phyloP scores from a whole-genome alignment of 2,329 filamentous ascomycete species.

The Aspergillus oerlinghausenensis region DNA sequence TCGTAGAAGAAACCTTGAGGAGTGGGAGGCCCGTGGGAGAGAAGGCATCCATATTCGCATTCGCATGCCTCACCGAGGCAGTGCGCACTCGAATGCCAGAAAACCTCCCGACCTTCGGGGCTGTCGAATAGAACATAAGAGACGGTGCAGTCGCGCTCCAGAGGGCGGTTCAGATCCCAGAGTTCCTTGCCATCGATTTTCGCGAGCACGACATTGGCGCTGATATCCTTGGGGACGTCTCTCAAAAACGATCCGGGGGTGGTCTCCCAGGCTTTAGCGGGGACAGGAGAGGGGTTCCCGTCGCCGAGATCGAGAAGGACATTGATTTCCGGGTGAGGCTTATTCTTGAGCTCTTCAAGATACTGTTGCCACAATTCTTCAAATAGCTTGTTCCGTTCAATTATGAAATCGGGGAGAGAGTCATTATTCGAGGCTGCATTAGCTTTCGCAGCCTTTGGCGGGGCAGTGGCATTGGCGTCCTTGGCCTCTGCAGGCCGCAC shows the following conservation, averaged over 20 bases:
- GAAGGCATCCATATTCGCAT: conserved; percentile 80
- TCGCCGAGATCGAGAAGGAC: conserved; percentile 45
- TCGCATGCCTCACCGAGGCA: conserved; percentile 94
- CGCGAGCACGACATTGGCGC: conserved; percentile 80
- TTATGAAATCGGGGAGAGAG: conserved; percentile 67
- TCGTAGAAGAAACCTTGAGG: conserved; percentile 96
- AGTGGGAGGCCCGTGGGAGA: conserved; percentile 90
- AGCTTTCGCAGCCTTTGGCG: conserved; percentile 30
- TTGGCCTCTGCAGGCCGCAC: conserved; percentile 30
- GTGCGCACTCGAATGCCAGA: conserved; percentile 96
- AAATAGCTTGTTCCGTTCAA: conserved; percentile 80
- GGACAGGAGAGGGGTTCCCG: conserved; percentile 36
- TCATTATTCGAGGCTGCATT: conserved; percentile 23
- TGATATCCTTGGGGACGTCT: conserved; percentile 77
- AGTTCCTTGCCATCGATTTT: conserved; percentile 73
- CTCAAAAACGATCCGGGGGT: conserved; percentile 74
- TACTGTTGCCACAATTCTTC: conserved; percentile 81
- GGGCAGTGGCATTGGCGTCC: conserved; percentile 17
- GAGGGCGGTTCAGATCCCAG: conserved; percentile 87
- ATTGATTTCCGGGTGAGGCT: conserved; percentile 43
- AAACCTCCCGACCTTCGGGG: conserved; percentile 78
- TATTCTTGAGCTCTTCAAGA: conserved; percentile 65
- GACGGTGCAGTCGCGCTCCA: conserved; percentile 82
- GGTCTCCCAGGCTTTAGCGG: conserved; percentile 83
- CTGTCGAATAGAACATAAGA: conserved; percentile 80